phyloP scores from a whole-genome alignment of 2,329 filamentous ascomycete genomes.

The Neopestalotiopsis rosae region DNA sequence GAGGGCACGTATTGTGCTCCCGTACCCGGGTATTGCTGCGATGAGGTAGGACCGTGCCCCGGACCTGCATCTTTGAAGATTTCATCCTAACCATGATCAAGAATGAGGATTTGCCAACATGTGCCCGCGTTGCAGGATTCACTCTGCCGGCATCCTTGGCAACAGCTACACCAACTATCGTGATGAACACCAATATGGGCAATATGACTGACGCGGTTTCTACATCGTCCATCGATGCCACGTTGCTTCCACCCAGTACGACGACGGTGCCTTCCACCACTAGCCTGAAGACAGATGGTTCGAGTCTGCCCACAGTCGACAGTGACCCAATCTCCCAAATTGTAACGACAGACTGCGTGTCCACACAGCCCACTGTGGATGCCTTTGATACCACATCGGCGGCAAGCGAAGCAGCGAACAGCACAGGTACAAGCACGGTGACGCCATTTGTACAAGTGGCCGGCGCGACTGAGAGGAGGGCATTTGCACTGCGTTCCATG shows the following conservation, averaged over 20 bases:
- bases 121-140: constrained; percentile 40
- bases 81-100: constrained; percentile 19
- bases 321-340: not conserved
- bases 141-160: constrained; percentile 28
- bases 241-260: not conserved
- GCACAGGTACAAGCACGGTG: not conserved
- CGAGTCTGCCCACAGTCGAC: not conserved
- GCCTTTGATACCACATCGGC: not conserved
- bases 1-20: constrained; percentile 43
- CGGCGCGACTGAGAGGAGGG: not conserved
- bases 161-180: constrained; percentile 1
- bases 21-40: constrained; percentile 43
- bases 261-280: not conserved
- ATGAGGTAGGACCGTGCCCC: constrained; percentile 35
- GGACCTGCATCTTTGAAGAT: not conserved
- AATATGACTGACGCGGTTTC: constrained; percentile 15
- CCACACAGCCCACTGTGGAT: not conserved
- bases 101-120: constrained; percentile 40
- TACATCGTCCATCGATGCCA: not conserved
- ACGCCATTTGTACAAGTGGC: constrained; percentile 9
- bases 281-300: not conserved
- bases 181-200: constrained; percentile 20
- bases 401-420: not conserved
- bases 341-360: not conserved
- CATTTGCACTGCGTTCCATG: not conserved